Evolutionary conservation across 306 rosid genomes (phyloP), one percentile per base, ranked within the genome.

Genomic region (Quercus rubra): DNA sequence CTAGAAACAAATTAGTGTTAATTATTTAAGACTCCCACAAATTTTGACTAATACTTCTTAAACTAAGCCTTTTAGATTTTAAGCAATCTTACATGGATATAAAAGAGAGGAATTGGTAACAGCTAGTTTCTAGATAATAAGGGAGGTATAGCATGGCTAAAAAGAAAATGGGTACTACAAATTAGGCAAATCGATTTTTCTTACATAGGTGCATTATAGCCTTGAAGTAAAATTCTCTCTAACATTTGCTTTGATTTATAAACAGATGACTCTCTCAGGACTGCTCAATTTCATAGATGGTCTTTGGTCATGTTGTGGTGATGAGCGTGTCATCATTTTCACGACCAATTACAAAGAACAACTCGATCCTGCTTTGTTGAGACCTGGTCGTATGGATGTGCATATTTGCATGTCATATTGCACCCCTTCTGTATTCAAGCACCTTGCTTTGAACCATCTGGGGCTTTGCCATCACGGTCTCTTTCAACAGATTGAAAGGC

Each of bases 301-400:
- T 57, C 46, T 77, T n/a, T 84, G 77, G 78, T 77, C 80, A 49
- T 68, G 85, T 70, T 77, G 71, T 38, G 78, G 72, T 38, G 55
- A 77, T 12, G 83, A 78, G 75, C 74, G 85, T 19, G 81, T 85
- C 25, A 77, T 85, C 9, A 52, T 85, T 57, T 81, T 77, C 35
- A 85, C 78, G 0, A 80, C 79, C 18, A 77, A 77, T 25, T 33
- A 80, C 43, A 80, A 84, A 35, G 80, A 77, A n/a, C 64, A 75
- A 55, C 74, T 76, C 1, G 81, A 85, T 17, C 87, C 83, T 28
- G 87, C 87, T 15, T 38, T 83, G 81, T 23, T 86, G 75, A 71
- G 87, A 59, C 87, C 89, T 2, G 85, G 85, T 19, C 83, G 79
- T 5, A 86, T 80, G 83, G 89, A 86, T 43, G 56, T 74, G 87